Evolutionary conservation across 768 basidiomycete species (phyloP), one percentile per base, ranked within the genome.

Genomic region (Hericium alpestre): DNA sequence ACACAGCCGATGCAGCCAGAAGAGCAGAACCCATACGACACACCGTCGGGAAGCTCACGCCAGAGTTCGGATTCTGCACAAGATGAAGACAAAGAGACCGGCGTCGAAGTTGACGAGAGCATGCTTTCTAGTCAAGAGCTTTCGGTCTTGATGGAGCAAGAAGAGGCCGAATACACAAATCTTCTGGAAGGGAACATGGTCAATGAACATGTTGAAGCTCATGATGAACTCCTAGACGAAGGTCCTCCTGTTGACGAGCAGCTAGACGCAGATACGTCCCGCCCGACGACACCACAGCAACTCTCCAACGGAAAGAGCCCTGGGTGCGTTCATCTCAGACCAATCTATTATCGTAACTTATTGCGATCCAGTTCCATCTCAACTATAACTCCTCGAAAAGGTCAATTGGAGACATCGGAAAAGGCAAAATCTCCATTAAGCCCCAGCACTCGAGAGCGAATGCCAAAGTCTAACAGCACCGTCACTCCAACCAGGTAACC

Each of bases 61-160:
- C n/a, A 11, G 2, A 15, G 20, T 46, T 9, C 6, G 20, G 20
- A n/a, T n/a, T 46, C 43, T 46, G 47, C 32, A n/a, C 37, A 2
- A 18, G 46, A 47, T 38, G 43, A 53, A 20, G 49, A 53, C 11
- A 38, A 51, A 22, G 61, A 55, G 12, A 56, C 58, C 13, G 76
- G 81, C 13, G 73, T 68, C 11, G 79, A 84, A 18, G 76, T 84
- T 27, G 80, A 85, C 65, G 72, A 79, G 49, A 71, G 68, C 18
- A 68, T 81, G 61, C 67, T 85, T 20, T 74, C 74, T 0, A 76
- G 75, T 56, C 77, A 80, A 59, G 78, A 81, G 18, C 68, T 83
- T 51, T 70, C 64, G 39, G 68, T 71, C 22, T 57, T 73, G 5
- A 66, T 74, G 41, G 71, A 73, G 57, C 60, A 62, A 46, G 69